Percentiles rank a stretch among this genome's conserved stretches.
These are phyloP conservation scores for Boletellus ananas DNA, from an alignment of 768 basidiomycete species.

Conservation along the genomic window DNA sequence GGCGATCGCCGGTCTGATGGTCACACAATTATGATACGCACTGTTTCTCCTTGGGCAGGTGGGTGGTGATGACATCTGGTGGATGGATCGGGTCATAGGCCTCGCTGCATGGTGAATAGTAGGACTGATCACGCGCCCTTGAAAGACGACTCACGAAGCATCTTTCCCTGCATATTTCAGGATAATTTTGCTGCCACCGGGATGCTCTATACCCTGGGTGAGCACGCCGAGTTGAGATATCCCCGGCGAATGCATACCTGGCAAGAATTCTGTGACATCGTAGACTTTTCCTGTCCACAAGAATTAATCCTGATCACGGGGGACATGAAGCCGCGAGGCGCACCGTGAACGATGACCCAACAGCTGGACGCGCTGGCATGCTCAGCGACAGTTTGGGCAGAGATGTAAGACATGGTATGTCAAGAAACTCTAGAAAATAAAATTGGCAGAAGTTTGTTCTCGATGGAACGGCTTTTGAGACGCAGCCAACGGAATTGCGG, in stretches of 20 bases:
- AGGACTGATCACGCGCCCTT: neutral
- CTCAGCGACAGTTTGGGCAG: slow-evolving; percentile 45
- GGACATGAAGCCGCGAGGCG: slow-evolving; percentile 23
- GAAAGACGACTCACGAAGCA: slow-evolving; percentile 55
- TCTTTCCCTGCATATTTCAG: slow-evolving; percentile 84
- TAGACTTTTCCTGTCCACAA: slow-evolving; percentile 72
- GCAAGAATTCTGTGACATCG: slow-evolving; percentile 73
- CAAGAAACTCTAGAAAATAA: neutral
- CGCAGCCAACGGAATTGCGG: slow-evolving; percentile 12
- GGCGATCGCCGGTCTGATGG: neutral
- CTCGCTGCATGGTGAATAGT: slow-evolving; percentile 33
- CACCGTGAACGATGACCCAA: slow-evolving; percentile 81
- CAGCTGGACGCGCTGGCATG: slow-evolving; percentile 56
- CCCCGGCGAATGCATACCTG: slow-evolving; percentile 45
- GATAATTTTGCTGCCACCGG: slow-evolving; percentile 78
- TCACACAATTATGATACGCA: slow-evolving; percentile 29
- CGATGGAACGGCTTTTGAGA: slow-evolving; percentile 9
- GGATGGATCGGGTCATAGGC: slow-evolving; percentile 89
- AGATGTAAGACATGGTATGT: slow-evolving; percentile 22
- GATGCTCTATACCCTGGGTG: slow-evolving; percentile 46
- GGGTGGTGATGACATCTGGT: slow-evolving; percentile 67
- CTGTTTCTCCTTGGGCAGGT: slow-evolving; percentile 84
- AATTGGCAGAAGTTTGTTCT: too few relatives aligned
- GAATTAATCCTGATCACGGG: slow-evolving; percentile 48
- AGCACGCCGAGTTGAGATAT: slow-evolving; percentile 35